Evolutionary conservation across 2,329 filamentous ascomycete species (phyloP).

Genomic region (Colletotrichum gloeosporioides): DNA sequence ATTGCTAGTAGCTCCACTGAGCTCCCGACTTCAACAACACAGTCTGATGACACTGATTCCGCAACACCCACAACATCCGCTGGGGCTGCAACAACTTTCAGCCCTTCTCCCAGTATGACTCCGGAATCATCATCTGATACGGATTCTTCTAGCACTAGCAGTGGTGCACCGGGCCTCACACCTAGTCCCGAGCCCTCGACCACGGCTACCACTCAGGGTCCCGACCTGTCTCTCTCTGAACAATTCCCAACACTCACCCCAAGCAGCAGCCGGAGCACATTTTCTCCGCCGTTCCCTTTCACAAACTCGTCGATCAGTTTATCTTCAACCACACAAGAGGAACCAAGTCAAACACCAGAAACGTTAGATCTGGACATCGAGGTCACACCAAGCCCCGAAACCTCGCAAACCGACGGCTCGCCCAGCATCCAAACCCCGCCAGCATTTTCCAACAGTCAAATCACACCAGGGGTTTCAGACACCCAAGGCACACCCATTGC

Average conservation of each 20-base stretch:
- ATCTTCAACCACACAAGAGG: not conserved
- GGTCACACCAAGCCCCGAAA: not conserved
- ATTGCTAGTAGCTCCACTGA: not conserved
- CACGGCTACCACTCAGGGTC: not conserved
- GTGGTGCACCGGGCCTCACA: not conserved
- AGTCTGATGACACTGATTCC: not conserved
- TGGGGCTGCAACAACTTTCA: not conserved
- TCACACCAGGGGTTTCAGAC: not conserved
- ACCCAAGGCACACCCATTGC: not conserved
- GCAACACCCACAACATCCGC: not conserved
- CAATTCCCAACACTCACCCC: not conserved
- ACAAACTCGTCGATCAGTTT: not conserved
- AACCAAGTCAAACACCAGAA: not conserved
- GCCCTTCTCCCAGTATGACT: not conserved
- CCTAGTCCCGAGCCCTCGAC: not conserved
- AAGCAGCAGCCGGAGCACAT: not conserved
- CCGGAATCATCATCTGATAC: not conserved
- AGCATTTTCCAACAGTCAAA: not conserved
- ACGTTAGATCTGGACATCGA: not conserved
- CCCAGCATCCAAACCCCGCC: not conserved
- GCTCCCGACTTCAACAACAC: not conserved
- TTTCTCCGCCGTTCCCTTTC: not conserved
- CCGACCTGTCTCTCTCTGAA: not conserved
- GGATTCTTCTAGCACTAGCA: not conserved
- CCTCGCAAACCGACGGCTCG: not conserved